Conservation (phyloP, 2,329 filamentous ascomycete species). For the Emericellopsis cladophorae region DNA sequence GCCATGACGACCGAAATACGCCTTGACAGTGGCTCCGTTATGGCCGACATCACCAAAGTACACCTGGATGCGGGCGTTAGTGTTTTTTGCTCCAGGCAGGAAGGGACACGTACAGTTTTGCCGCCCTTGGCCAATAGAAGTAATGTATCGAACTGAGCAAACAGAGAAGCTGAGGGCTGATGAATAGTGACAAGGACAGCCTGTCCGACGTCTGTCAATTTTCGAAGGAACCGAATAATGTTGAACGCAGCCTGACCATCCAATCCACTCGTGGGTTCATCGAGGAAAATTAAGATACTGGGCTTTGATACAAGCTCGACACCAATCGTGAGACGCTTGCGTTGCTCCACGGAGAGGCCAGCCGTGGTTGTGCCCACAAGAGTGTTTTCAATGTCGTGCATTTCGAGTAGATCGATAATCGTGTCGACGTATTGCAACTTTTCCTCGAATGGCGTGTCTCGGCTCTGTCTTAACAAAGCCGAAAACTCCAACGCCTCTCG, state of each 20-base stretch:
- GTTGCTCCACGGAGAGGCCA: slow-evolving; percentile 38
- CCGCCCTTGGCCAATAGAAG: slow-evolving; percentile 53
- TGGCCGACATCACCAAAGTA: slow-evolving; percentile 34
- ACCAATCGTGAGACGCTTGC: slow-evolving; percentile 45
- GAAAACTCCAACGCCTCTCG: slow-evolving; percentile 66
- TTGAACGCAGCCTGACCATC: slow-evolving; percentile 58
- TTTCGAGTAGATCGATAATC: slow-evolving; percentile 53
- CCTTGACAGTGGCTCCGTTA: slow-evolving; percentile 3
- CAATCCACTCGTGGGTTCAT: slow-evolving; percentile 52
- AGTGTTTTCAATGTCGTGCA: slow-evolving; percentile 33
- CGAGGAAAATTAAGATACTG: slow-evolving; percentile 45
- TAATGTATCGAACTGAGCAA: slow-evolving; percentile 54
- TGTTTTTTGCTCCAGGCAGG: neutral
- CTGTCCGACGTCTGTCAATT: slow-evolving; percentile 53
- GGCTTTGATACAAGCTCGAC: slow-evolving; percentile 51
- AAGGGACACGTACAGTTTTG: slow-evolving; percentile 21
- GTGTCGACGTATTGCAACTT: slow-evolving; percentile 68
- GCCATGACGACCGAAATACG: slow-evolving; percentile 36
- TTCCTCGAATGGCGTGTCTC: slow-evolving; percentile 47
- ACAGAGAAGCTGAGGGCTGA: slow-evolving; percentile 54
- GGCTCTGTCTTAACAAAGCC: slow-evolving; percentile 60
- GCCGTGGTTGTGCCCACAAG: slow-evolving; percentile 36
- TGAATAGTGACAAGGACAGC: slow-evolving; percentile 60
- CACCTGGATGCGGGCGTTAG: neutral
- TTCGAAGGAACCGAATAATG: slow-evolving; percentile 52